Evolutionary conservation across 2,329 filamentous ascomycete species (phyloP).

Genomic region (Colletotrichum phormii): DNA sequence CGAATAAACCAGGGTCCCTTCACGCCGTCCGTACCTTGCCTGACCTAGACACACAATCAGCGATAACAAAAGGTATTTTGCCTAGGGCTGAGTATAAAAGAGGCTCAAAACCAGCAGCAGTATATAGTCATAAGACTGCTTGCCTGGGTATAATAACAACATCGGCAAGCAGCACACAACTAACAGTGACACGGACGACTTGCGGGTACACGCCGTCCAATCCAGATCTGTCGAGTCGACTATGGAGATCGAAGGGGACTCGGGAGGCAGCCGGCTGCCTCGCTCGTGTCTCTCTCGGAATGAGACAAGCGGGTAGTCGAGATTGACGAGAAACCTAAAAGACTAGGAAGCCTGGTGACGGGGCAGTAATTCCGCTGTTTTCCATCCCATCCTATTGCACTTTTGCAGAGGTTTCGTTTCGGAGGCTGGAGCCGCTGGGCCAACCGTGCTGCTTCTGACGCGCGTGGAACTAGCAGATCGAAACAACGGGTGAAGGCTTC

Average conservation of each 20-base stretch:
- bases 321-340: background rate
- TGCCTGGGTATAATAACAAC: background rate
- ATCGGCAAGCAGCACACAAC: background rate
- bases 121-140: background rate
- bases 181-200: background rate
- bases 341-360: slow-evolving; percentile 14
- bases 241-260: background rate
- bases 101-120: background rate
- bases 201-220: background rate
- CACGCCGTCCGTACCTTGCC: background rate
- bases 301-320: background rate
- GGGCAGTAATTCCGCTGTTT: slow-evolving; percentile 17
- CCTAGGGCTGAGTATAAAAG: slow-evolving; percentile 9
- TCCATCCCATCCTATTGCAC: slow-evolving; percentile 11
- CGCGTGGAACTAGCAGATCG: slow-evolving; percentile 13
- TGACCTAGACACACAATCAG: background rate
- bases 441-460: slow-evolving; percentile 30
- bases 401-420: slow-evolving; percentile 27
- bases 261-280: background rate
- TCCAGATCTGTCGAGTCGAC: background rate
- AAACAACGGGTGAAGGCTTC: slow-evolving; percentile 23
- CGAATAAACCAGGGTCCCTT: background rate
- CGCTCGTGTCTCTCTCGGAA: background rate
- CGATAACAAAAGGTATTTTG: background rate
- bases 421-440: slow-evolving; percentile 22